phyloP scores from a whole-genome alignment of 495 filamentous ascomycete species.

The Ramalina peruviana region DNA sequence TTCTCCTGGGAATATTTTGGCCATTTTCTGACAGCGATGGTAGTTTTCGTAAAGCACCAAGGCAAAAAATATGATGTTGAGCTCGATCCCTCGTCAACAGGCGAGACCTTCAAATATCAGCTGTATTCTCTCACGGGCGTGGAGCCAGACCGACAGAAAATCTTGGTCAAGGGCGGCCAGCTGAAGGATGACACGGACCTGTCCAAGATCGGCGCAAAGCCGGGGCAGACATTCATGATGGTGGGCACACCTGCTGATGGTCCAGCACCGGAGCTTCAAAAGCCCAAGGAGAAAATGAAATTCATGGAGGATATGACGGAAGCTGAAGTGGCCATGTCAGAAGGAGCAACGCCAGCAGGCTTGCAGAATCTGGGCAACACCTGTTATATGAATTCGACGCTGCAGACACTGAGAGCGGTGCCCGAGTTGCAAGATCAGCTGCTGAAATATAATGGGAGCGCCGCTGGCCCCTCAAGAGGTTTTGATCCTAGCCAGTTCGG shows the following conservation, averaged over 20 bases:
- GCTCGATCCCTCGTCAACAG: constrained; percentile 67
- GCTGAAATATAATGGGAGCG: constrained; percentile 36
- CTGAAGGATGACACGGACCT: constrained; percentile 90
- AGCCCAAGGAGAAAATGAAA: constrained; percentile 69
- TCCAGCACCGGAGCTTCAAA: constrained; percentile 39
- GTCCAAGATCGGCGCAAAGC: constrained; percentile 68
- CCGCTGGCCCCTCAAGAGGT: constrained; percentile 21
- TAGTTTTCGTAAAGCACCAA: constrained; percentile 87
- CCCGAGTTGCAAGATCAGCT: constrained; percentile 84
- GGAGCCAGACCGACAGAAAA: constrained; percentile 91
- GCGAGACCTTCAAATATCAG: constrained; percentile 90
- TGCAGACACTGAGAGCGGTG: constrained; percentile 76
- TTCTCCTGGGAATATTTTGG: too few relatives aligned
- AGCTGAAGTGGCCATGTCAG: constrained; percentile 70
- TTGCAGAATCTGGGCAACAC: constrained; percentile 91
- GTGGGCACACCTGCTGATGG: constrained; percentile 74
- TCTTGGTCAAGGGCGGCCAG: constrained; percentile 83
- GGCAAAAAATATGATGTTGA: constrained; percentile 92
- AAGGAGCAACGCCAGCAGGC: constrained; percentile 77
- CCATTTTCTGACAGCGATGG: background rate
- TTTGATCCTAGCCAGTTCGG: constrained; percentile 43
- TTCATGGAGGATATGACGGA: constrained; percentile 98
- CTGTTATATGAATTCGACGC: constrained; percentile 93
- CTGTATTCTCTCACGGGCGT: constrained; percentile 90
- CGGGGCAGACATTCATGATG: constrained; percentile 86